Evolutionary conservation across 129 eudicot genomes (phyloP).

Genomic region (Flaveria robusta): DNA sequence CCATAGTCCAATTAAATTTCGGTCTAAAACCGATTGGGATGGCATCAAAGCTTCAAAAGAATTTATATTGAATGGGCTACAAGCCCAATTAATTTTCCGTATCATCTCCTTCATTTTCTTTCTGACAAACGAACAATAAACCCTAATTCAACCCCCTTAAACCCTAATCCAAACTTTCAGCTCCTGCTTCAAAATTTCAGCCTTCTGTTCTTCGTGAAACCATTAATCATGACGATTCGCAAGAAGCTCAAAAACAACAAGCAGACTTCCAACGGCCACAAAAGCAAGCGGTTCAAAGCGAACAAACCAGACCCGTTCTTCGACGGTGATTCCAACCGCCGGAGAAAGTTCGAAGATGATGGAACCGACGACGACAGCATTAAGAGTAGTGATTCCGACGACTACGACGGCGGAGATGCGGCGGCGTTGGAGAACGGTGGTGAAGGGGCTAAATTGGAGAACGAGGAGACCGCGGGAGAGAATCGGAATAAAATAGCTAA

Average conservation of each 20-base stretch:
- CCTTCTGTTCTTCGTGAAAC: constrained; percentile 17
- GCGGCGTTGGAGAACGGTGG: constrained; percentile 42
- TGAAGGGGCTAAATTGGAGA: constrained; percentile 31
- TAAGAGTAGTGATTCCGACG: constrained; percentile 44
- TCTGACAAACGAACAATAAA: constrained; percentile 12
- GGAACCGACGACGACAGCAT: constrained; percentile 32
- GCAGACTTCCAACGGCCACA: constrained; percentile 20
- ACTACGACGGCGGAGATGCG: constrained; percentile 24
- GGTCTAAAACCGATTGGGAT: too few species aligned
- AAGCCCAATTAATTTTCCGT: constrained; percentile 10
- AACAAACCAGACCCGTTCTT: constrained; percentile 50
- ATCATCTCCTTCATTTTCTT: constrained; percentile 12
- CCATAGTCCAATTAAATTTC: too few species aligned
- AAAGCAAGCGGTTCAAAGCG: constrained; percentile 32
- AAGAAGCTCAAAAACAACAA: constrained; percentile 25
- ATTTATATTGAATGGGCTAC: neutral
- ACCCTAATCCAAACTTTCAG: constrained; percentile 18
- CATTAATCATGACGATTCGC: constrained; percentile 22
- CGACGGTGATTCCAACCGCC: constrained; percentile 38
- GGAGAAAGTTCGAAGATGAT: constrained; percentile 24
- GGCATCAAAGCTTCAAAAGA: too few species aligned
- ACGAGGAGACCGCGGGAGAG: constrained; percentile 76
- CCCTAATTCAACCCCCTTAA: constrained; percentile 28
- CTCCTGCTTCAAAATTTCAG: neutral
- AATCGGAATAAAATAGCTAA: constrained; percentile 60